phyloP scores from a whole-genome alignment of 331 rosid species.

The Malus hybrid region DNA sequence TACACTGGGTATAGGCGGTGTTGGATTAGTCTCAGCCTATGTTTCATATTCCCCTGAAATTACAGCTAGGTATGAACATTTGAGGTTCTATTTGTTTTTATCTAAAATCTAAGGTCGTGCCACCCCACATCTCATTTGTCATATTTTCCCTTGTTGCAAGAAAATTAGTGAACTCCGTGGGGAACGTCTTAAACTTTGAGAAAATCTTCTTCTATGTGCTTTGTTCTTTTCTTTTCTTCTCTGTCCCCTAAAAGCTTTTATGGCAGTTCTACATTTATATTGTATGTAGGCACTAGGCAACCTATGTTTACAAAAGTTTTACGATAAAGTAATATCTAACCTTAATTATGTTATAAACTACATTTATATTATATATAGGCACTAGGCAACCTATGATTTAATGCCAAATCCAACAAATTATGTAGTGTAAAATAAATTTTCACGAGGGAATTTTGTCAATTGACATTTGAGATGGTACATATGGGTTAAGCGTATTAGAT shows the following conservation, averaged over 20 bases:
- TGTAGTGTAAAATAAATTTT: background rate
- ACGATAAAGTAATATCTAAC: background rate
- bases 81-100: background rate
- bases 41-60: constrained; percentile 82
- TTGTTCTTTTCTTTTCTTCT: background rate
- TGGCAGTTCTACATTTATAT: background rate
- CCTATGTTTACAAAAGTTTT: background rate
- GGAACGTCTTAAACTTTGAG: background rate
- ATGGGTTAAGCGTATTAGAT: background rate
- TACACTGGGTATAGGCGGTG: constrained; percentile 72
- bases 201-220: background rate
- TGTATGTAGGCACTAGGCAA: background rate
- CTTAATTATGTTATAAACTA: background rate
- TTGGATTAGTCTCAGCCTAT: constrained; percentile 79
- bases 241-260: background rate
- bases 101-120: background rate
- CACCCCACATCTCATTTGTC: background rate
- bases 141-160: background rate
- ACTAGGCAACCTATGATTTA: no score
- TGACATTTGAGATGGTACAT: background rate
- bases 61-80: constrained; percentile 60
- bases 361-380: no score
- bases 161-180: background rate
- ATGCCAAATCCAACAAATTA: background rate
- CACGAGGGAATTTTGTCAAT: background rate